Conservation (phyloP, 495 filamentous ascomycete species). For the Xylaria acuta region DNA sequence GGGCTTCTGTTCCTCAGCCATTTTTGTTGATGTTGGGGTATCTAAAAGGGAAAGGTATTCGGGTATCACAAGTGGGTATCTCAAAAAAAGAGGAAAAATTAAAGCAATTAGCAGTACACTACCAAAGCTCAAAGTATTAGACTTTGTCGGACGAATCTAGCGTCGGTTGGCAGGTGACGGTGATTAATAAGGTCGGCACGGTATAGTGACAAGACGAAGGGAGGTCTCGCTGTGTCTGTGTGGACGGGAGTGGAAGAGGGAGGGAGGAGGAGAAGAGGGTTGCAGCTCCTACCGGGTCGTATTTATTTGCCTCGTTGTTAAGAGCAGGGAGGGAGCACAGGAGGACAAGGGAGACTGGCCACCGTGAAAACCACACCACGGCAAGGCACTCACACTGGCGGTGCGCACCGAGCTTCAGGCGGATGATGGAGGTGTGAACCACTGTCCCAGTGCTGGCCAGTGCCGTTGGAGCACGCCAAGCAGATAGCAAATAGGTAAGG, state of each 20-base stretch:
- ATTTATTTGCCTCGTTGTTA: slow-evolving; percentile 47
- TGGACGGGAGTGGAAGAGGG: slow-evolving; percentile 38
- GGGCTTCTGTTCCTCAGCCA: slow-evolving; percentile 58
- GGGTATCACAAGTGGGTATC: slow-evolving; percentile 58
- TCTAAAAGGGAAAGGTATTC: slow-evolving; percentile 47
- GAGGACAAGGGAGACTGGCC: slow-evolving; percentile 38
- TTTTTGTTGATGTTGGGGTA: slow-evolving; percentile 48
- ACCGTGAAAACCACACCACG: slow-evolving; percentile 24
- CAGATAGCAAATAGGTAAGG: slow-evolving; percentile 17
- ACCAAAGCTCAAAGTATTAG: slow-evolving; percentile 34
- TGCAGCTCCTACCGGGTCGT: slow-evolving; percentile 40
- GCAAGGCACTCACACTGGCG: slow-evolving; percentile 11
- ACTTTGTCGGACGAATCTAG: slow-evolving; percentile 39
- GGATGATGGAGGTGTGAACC: slow-evolving; percentile 22
- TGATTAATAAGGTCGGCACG: slow-evolving; percentile 22
- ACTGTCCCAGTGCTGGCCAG: slow-evolving; percentile 1
- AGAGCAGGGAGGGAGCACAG: slow-evolving; percentile 39
- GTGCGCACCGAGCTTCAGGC: slow-evolving; percentile 14
- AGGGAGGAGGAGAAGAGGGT: slow-evolving; percentile 36
- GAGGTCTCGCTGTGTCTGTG: slow-evolving; percentile 21
- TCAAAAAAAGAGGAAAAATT: slow-evolving; percentile 50
- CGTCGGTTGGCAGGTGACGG: slow-evolving; percentile 35
- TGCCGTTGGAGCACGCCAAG: slow-evolving; percentile 25
- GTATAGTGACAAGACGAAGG: slow-evolving; percentile 31
- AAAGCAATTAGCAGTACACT: slow-evolving; percentile 39